phyloP scores from a whole-genome alignment of 495 filamentous ascomycete genomes.

The Ramalina intermedia region DNA sequence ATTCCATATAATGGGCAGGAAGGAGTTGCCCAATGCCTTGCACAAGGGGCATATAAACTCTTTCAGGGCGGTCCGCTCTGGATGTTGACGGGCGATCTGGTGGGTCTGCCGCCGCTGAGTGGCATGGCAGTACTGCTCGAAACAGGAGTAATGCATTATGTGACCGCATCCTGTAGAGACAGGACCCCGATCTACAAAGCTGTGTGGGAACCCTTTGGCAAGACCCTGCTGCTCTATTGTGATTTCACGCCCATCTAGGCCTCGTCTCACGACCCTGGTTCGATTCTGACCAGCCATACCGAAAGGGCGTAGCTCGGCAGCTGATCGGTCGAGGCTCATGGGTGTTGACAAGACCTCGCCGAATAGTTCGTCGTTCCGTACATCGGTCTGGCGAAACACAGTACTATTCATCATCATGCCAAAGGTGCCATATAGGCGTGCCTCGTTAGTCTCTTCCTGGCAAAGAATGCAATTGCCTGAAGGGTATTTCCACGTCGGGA shows the following conservation, averaged over 20 bases:
- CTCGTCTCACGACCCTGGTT: conserved; percentile 57
- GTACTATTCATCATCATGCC: conserved; percentile 75
- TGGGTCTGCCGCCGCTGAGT: conserved; percentile 70
- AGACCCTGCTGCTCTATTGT: conserved; percentile 64
- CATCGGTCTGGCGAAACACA: conserved; percentile 73
- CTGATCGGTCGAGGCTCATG: conserved; percentile 64
- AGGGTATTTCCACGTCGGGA: conserved; percentile 85
- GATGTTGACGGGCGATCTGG: conserved; percentile 86
- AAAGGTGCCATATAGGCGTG: conserved; percentile 80
- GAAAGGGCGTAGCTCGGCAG: conserved; percentile 70
- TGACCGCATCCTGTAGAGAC: conserved; percentile 89
- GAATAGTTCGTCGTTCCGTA: conserved; percentile 68
- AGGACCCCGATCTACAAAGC: conserved; percentile 53
- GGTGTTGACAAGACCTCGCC: conserved; percentile 69
- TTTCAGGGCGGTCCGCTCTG: conserved; percentile 56
- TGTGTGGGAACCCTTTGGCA: conserved; percentile 72
- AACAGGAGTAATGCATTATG: conserved; percentile 96
- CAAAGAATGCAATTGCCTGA: conserved; percentile 88
- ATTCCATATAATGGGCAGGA: conserved; percentile 92
- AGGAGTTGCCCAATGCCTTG: conserved; percentile 91
- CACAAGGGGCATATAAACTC: conserved; percentile 98
- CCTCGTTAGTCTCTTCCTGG: conserved; percentile 88
- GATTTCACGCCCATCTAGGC: conserved; percentile 53
- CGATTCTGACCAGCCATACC: conserved; percentile 81
- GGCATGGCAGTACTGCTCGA: conserved; percentile 75